Conservation (phyloP, 2,329 filamentous ascomycete genomes). For the Tolypocladium sp. region DNA sequence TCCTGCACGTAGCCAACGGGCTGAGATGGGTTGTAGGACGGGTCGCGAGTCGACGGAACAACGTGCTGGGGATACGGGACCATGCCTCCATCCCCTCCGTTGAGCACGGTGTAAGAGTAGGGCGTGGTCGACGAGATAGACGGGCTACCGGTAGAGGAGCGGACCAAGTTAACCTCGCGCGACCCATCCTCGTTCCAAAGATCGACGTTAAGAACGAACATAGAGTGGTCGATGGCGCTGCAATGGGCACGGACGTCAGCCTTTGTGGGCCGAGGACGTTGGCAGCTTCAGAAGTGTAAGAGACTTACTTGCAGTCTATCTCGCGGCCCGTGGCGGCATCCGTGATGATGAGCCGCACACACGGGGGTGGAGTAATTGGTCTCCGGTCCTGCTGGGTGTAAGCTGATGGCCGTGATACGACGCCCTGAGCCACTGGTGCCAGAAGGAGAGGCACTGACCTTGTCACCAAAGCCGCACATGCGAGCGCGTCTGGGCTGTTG, state of each 20-base stretch:
- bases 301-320: slow-evolving; percentile 68
- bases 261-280: neutral
- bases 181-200: slow-evolving; percentile 57
- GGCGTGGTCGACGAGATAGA: slow-evolving; percentile 76
- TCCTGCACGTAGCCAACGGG: slow-evolving; percentile 21
- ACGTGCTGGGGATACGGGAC: slow-evolving; percentile 23
- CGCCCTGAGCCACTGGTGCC: neutral
- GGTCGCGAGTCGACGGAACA: slow-evolving; percentile 28
- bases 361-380: slow-evolving; percentile 92
- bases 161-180: slow-evolving; percentile 57
- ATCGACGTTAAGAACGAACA: slow-evolving; percentile 54
- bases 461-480: slow-evolving; percentile 99
- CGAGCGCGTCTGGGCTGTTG: slow-evolving; percentile 89
- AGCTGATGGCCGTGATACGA: neutral
- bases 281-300: neutral
- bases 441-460: slow-evolving; percentile 43
- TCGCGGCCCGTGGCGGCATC: slow-evolving; percentile 70
- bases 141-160: slow-evolving; percentile 55
- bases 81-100: slow-evolving; percentile 22
- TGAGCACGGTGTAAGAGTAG: slow-evolving; percentile 56
- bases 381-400: slow-evolving; percentile 62
- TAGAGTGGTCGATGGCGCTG: slow-evolving; percentile 28
- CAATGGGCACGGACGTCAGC: neutral
- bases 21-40: slow-evolving; percentile 18
- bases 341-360: slow-evolving; percentile 72